These are phyloP conservation scores for Terana coerulea DNA, from an alignment of 768 basidiomycete genomes.

Conservation along the genomic window DNA sequence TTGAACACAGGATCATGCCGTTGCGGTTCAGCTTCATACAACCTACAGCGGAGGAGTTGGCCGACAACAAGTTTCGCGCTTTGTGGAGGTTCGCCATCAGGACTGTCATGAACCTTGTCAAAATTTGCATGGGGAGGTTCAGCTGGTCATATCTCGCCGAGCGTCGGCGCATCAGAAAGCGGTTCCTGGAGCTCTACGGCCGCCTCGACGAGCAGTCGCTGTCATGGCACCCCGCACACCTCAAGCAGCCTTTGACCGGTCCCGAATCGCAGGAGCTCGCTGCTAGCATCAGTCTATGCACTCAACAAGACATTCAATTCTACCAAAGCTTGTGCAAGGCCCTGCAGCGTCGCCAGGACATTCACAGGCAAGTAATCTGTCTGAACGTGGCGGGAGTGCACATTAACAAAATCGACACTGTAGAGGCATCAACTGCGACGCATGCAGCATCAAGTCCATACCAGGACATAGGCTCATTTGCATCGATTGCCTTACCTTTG, in stretches of 20 bases:
- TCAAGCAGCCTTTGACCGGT: too few species aligned
- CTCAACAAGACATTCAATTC: too few species aligned
- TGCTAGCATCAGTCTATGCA: neutral
- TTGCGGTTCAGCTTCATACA: neutral
- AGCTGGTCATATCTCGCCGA: neutral
- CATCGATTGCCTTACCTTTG: neutral
- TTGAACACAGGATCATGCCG: neutral
- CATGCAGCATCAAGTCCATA: neutral
- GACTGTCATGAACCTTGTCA: neutral
- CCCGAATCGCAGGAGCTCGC: constrained; percentile 1
- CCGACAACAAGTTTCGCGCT: neutral
- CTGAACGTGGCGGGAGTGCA: neutral
- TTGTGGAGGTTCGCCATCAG: neutral
- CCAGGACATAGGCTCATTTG: neutral
- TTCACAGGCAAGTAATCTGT: neutral
- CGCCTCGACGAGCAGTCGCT: neutral
- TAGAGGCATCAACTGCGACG: neutral
- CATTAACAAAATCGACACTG: neutral
- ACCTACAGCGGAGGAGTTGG: neutral
- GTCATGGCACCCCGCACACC: neutral
- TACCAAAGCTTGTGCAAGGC: neutral
- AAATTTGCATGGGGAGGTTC: neutral
- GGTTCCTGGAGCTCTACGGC: neutral
- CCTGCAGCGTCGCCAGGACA: neutral
- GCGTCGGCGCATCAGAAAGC: neutral